These are phyloP conservation scores for Byssothecium circinans DNA, from an alignment of 2,329 filamentous ascomycete genomes.

Conservation along the genomic window DNA sequence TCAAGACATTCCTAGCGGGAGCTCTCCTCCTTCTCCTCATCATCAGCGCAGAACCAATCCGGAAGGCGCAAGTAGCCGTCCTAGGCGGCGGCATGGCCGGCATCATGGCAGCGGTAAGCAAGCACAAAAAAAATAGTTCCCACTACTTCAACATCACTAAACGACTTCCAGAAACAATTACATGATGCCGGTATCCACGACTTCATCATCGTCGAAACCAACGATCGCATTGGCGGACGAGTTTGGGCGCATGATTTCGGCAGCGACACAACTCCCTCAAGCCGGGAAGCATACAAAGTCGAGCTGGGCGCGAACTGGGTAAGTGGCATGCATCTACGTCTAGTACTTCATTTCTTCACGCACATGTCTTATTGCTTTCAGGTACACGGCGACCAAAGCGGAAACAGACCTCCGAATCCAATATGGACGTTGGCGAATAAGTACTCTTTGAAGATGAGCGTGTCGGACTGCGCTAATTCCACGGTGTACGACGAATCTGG, in stretches of 20 bases:
- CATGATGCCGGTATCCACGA: constrained; percentile 59
- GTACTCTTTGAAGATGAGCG: neutral
- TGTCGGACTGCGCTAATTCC: neutral
- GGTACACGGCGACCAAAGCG: constrained; percentile 45
- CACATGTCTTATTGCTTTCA: constrained; percentile 12
- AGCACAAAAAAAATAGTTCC: too few species aligned
- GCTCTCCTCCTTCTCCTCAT: neutral
- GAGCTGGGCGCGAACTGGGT: constrained; percentile 68
- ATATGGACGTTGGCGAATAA: constrained; percentile 55
- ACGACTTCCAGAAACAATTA: constrained; percentile 62
- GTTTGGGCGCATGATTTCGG: constrained; percentile 59
- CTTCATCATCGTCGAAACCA: constrained; percentile 64
- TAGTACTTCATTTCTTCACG: neutral
- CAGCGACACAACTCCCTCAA: constrained; percentile 43
- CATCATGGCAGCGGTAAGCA: constrained; percentile 57
- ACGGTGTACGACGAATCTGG: neutral
- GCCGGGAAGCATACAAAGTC: constrained; percentile 52
- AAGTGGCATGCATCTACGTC: too few species aligned
- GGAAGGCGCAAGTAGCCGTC: constrained; percentile 26
- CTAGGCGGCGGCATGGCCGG: constrained; percentile 60
- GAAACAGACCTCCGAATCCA: constrained; percentile 51
- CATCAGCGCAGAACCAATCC: constrained; percentile 6
- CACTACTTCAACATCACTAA: too few species aligned
- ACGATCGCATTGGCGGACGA: constrained; percentile 61
- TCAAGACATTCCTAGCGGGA: neutral